Evolutionary conservation across 2,329 filamentous ascomycete genomes (phyloP), one percentile per base, ranked within the genome.

Genomic region (Cadophora luteo-olivacea): DNA sequence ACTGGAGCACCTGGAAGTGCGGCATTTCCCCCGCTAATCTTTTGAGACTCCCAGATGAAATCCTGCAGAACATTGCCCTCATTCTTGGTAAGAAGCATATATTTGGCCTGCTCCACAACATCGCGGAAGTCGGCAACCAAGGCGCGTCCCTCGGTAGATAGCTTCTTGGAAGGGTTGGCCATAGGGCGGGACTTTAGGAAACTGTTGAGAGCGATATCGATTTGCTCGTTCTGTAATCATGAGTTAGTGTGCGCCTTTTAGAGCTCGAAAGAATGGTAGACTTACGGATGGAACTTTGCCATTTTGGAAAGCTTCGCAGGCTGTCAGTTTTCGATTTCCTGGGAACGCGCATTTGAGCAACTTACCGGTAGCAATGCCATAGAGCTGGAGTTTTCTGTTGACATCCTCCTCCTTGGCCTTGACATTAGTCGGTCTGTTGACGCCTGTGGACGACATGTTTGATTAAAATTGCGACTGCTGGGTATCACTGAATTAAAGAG

Each of bases 21-120:
- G 32, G 92, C 85, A 63, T 86, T 84, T 75, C 85, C 89, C 67
- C 87, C 82, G 64, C 89, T 87, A 70, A 96, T 89, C 58, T 92
- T 86, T 77, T 93, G 89, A 0, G 94, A 94, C 78, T 97, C 92
- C 91, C 92, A 99, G 81, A 98, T 93, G 81, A 99, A 98, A 77
- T 99, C 94, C 78, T 99, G 96, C 24, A 99, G 83, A 68, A 98
- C 82, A 77, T 99, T 94, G 78, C 94, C 96, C 69, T 97, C 88
- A 78, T 99, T 99, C 87, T 98, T 99, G 82, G 91, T 92, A 32
- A 99, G 84, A 9, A 98, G 83, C 14, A 99, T 86, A 67, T 89
- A 82, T 84, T 97, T 97, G 68, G 95, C 91, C 79, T 96, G 88
- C 76, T 91, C 88, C 57, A 99, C 89, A 63, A 97, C 93, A 65